A percentile compares a stretch with the other conserved stretches of the same genome.
Conservation (phyloP, 768 basidiomycete genomes). For the Pleurotus tuoliensis region DNA sequence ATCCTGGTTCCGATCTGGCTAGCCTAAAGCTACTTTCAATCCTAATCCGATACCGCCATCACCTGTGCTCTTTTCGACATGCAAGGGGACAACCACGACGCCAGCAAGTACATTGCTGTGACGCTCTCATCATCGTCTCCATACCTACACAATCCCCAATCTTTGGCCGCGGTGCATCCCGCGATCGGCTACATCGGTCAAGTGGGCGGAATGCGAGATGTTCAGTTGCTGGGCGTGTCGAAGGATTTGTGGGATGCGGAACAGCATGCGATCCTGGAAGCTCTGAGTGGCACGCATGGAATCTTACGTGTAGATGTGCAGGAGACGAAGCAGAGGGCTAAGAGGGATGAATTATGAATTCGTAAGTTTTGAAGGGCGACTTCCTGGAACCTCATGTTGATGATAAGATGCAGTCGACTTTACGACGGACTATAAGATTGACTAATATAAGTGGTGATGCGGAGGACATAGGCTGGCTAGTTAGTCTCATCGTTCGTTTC, state of each 20-base stretch:
- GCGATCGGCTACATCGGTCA: slow-evolving; percentile 33
- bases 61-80: neutral
- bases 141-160: slow-evolving; percentile 24
- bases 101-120: slow-evolving; percentile 41
- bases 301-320: slow-evolving; percentile 35
- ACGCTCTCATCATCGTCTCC: slow-evolving; percentile 33
- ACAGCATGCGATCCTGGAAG: slow-evolving; percentile 26
- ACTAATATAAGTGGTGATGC: no score
- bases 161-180: slow-evolving; percentile 28
- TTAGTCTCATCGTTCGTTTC: no score
- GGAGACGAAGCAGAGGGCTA: slow-evolving; percentile 28
- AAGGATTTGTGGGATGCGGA: slow-evolving; percentile 31
- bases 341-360: slow-evolving; percentile 30
- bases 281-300: slow-evolving; percentile 24
- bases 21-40: neutral
- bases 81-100: slow-evolving; percentile 28
- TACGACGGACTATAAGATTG: no score
- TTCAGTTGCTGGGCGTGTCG: slow-evolving; percentile 42
- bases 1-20: neutral
- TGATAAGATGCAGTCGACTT: no score
- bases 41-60: slow-evolving; percentile 1
- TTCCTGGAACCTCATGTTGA: no score
- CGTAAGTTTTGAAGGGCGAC: no score
- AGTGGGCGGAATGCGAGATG: slow-evolving; percentile 38
- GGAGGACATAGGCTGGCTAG: no score